Evolutionary conservation across 805 yeast species (phyloP).

Genomic region (Wickerhamiella kurtzmanii): DNA sequence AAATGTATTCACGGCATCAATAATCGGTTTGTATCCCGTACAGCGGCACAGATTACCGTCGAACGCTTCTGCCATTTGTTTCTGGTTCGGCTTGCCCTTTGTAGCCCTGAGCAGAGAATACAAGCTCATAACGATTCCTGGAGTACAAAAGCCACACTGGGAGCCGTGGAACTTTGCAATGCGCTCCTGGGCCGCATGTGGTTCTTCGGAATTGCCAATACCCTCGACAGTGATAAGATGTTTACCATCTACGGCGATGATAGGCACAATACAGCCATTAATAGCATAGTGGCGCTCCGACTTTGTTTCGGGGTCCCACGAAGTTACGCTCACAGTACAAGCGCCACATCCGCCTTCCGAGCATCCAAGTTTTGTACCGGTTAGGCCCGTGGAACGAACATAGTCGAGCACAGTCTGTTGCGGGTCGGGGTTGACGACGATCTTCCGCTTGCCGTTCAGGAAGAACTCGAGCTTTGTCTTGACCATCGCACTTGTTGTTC

Average conservation of each 20-base stretch:
- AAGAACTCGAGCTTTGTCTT: conserved; percentile 23
- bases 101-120: conserved; percentile 32
- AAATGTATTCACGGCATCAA: conserved; percentile 35
- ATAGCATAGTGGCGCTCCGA: conserved; percentile 28
- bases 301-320: conserved; percentile 22
- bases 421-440: conserved; percentile 31
- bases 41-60: conserved; percentile 39
- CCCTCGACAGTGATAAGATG: conserved; percentile 38
- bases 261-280: conserved; percentile 36
- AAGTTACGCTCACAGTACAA: conserved; percentile 33
- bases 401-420: conserved; percentile 33
- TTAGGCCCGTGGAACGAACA: conserved; percentile 28
- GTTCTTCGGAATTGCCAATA: conserved; percentile 29
- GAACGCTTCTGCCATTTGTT: conserved; percentile 32
- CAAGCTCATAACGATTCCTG: conserved; percentile 38
- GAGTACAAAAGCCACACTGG: conserved; percentile 40
- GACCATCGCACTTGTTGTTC: background rate
- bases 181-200: conserved; percentile 39
- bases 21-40: conserved; percentile 38
- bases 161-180: conserved; percentile 38
- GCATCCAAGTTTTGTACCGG: conserved; percentile 37
- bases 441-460: conserved; percentile 30
- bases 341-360: conserved; percentile 42
- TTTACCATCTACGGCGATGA: conserved; percentile 34
- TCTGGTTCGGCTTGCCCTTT: conserved; percentile 28